Base-by-base conservation (phyloP, 2,329 filamentous ascomycete genomes). In the Claviceps digitariae region DNA sequence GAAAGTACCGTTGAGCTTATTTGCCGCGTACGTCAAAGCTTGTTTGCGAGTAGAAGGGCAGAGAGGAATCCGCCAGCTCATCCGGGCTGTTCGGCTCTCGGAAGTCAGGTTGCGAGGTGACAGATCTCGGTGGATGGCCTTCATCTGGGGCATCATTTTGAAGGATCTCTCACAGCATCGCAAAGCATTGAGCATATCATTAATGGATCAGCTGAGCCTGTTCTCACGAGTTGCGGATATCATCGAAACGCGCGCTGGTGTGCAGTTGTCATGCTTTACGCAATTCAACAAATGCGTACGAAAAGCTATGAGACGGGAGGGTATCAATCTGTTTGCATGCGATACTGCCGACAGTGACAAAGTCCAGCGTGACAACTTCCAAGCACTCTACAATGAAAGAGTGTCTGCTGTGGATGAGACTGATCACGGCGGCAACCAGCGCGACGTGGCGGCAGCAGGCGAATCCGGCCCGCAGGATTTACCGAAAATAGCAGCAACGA, bases 1-100 rank as follows among this genome's bases (percentile, higher is more conserved):
- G 36, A 44, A 52, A 12, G 58, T 68, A 6, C 62, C 61, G 1
- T 57, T 64, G n/a, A 55, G 61, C 1, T 54, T 75, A 1, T 73
- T 83, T 54, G 66, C 67, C 7, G 74, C 77, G 3, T 82, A 78
- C 59, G 69, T 84, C 13, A 59, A 63, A 29, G 57, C 59, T 17
- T 63, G 65, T 45, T 57, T 60, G 8, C 61, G 60, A 25, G 52
- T 51, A 27, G 59, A 60, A 23, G 59, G 57, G 6, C 53, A 55
- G 12, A 56, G 50, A 25, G 54, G 57, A 10, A 59, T 58, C 40
- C 60, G 57, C 36, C 61, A 65, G 31, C 55, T 70, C 51, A 54
- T 61, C 51, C 63, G 66, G n/a, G 65, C 64, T 15, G 64, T 69
- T 47, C 58, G 57, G 10, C 53, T 69, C 40, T 58, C 62, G 20